These are phyloP conservation scores for Chamaecyparis obtusa DNA, from an alignment of 75 land plant genomes.

Conservation along the genomic window DNA sequence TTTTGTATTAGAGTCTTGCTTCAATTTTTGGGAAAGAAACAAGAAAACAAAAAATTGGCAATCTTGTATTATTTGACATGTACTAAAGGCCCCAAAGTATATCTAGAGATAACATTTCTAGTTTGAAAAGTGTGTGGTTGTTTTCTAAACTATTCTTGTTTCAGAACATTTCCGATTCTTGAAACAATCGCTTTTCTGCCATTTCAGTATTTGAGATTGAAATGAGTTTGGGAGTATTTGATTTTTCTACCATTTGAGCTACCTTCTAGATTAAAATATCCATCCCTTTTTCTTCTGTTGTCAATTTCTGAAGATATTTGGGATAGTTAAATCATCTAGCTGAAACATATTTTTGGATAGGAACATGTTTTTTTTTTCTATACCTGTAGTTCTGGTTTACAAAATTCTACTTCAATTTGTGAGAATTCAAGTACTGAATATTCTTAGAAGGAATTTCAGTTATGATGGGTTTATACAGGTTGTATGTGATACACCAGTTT, in stretches of 20 bases:
- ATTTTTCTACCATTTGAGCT: background rate
- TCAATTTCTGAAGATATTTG: background rate
- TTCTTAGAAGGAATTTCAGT: background rate
- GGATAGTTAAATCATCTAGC: background rate
- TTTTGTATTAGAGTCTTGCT: background rate
- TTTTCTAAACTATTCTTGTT: background rate
- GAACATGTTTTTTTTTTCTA: background rate
- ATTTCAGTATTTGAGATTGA: background rate
- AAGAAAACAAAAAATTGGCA: background rate
- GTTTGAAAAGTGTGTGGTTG: background rate
- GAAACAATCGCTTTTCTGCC: background rate
- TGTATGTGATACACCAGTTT: slow-evolving; percentile 73
- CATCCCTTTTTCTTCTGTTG: background rate
- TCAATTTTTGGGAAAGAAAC: background rate
- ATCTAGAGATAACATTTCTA: background rate
- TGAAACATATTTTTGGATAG: slow-evolving; percentile 1
- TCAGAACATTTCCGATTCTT: background rate
- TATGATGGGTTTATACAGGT: slow-evolving; percentile 42
- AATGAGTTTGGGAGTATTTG: background rate
- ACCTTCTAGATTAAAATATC: background rate
- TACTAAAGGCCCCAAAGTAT: background rate
- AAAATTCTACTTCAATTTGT: background rate
- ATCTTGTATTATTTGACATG: background rate
- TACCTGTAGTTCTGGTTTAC: background rate
- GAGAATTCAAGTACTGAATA: slow-evolving; percentile 2